These are phyloP conservation scores for Middelhovenomyces tepae DNA, from an alignment of 805 yeast genomes.

Conservation along the genomic window DNA sequence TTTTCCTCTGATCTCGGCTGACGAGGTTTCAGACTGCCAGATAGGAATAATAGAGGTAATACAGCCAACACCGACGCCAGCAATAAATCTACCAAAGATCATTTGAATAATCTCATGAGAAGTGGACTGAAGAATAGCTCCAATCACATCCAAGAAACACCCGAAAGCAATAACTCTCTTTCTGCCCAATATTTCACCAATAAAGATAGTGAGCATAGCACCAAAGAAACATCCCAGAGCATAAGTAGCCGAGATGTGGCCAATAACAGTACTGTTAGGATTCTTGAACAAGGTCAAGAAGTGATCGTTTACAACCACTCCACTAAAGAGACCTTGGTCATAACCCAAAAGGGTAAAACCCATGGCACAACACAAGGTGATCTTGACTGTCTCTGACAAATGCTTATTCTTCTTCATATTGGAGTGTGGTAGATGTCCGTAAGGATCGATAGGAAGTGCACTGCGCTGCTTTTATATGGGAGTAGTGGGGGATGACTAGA, in stretches of 20 bases:
- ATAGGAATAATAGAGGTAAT: slow-evolving; percentile 59
- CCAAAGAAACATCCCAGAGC: slow-evolving; percentile 71
- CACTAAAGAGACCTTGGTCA: slow-evolving; percentile 26
- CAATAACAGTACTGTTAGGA: slow-evolving; percentile 53
- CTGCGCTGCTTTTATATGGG: no score
- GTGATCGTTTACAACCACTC: slow-evolving; percentile 42
- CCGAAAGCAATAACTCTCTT: slow-evolving; percentile 52
- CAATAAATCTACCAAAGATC: slow-evolving; percentile 59
- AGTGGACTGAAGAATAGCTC: slow-evolving; percentile 49
- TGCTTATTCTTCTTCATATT: no score
- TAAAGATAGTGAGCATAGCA: slow-evolving; percentile 53
- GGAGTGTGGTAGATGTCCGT: no score
- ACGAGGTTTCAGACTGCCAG: slow-evolving; percentile 47
- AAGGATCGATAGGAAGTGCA: no score
- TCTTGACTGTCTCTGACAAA: slow-evolving; percentile 1
- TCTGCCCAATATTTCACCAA: slow-evolving; percentile 61
- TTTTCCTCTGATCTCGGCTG: slow-evolving; percentile 43
- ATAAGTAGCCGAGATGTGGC: slow-evolving; percentile 44
- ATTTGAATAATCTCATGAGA: slow-evolving; percentile 58
- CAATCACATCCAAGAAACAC: slow-evolving; percentile 44
- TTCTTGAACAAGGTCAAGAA: slow-evolving; percentile 43
- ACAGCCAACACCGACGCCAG: slow-evolving; percentile 71
- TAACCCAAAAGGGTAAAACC: slow-evolving; percentile 22
- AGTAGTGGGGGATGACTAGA: no score
- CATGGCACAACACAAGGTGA: slow-evolving; percentile 5